A percentile compares a stretch with the other conserved stretches of the same genome.
Conservation (phyloP, 2,329 filamentous ascomycete genomes). For the Calonectria leucothoes region DNA sequence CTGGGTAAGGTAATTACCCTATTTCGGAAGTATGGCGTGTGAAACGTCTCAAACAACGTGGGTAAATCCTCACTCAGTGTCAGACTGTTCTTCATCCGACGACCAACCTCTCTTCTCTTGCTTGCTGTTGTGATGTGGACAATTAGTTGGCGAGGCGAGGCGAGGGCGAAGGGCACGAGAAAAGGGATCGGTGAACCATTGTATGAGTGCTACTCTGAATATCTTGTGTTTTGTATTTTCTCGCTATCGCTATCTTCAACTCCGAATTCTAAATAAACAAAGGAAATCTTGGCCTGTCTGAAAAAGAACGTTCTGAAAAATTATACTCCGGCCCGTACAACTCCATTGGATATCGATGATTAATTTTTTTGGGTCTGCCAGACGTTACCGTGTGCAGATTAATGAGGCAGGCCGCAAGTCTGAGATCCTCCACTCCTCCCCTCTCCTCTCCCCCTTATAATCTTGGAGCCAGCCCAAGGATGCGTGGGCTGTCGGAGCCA, state of each 20-base stretch:
- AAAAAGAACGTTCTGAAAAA: background rate
- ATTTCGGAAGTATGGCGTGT: background rate
- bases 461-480: slow-evolving; percentile 2
- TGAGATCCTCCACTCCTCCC: background rate
- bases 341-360: background rate
- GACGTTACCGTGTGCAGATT: background rate
- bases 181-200: background rate
- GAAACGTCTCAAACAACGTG: background rate
- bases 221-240: background rate
- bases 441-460: background rate
- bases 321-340: background rate
- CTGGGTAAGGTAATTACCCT: background rate
- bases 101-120: background rate
- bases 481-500: background rate
- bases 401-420: slow-evolving; percentile 7
- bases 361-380: background rate
- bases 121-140: background rate
- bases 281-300: background rate
- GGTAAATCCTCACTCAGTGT: background rate
- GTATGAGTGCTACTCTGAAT: background rate
- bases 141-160: background rate
- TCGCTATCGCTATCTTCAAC: slow-evolving; percentile 2
- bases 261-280: slow-evolving; percentile 1
- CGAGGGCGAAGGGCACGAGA: background rate
- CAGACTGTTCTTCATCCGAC: background rate